Evolutionary conservation across 805 yeast genomes (phyloP), one percentile per base, ranked within the genome.

Genomic region (Myxozyma monticola): DNA sequence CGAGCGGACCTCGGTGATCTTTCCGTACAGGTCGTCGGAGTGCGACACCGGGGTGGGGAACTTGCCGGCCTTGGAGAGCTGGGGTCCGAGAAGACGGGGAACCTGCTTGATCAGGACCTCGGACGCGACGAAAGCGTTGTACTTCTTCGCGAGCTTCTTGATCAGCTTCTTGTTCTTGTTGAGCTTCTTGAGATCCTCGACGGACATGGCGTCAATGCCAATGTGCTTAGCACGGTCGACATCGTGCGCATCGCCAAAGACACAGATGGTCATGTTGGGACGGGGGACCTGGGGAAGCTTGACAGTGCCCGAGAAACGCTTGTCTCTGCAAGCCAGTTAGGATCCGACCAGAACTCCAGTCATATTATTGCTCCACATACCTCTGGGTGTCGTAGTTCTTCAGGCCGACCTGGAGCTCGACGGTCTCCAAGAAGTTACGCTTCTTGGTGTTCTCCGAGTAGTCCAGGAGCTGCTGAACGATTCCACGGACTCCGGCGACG

Each of bases 1-100:
- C 65, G 99, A 90, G 81, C 85, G 90, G 70, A 93, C 98, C 74
- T 93, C 99, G 70, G 79, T 83, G 70, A 93, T 93, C 88, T 91
- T 93, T 66, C 82, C 72, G 84, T 88, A 87, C 74, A 93, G 84
- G 76, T 93, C 99, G 75, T 93, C 99, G 77, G 87, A 82, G 87
- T 93, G 99, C 64, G 99, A 93, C 69, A 93, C 99, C 79, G 99
- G 99, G 76, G 98, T 91, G 78, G 99, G 99, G 96, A 93, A 93
- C 91, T 93, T 93, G 86, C 99, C 99, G 74, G 97, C 98, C 87
- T 93, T 93, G 68, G 99, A 93, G 74, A 93, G 88, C 78, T 91
- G 96, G 76, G 99, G 99, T 81, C 99, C 99, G 74, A 93, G 84
- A 75, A 93, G 84, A 85, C 99, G 93, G 79, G 99, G 99, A 75